Percentiles rank a stretch among this genome's conserved stretches.
Conservation (phyloP, 768 basidiomycete genomes). For the Tulasnella sp. region DNA sequence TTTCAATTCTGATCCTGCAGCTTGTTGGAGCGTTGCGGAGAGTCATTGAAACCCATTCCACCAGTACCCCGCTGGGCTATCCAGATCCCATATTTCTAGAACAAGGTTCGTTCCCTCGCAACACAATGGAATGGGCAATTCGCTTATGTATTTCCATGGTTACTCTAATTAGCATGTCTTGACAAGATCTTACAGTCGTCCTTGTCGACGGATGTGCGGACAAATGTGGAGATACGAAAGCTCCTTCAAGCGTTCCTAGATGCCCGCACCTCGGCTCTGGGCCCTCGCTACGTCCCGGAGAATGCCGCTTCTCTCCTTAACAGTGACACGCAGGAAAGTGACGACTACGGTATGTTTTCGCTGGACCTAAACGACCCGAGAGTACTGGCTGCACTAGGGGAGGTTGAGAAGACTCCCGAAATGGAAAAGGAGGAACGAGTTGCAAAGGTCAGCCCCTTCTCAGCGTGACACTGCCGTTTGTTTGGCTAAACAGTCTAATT, state of each 20-base stretch:
- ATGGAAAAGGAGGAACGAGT: constrained; percentile 47
- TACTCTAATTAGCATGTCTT: constrained; percentile 52
- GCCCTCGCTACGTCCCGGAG: constrained; percentile 38
- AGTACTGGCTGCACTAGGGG: constrained; percentile 50
- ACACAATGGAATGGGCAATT: not conserved
- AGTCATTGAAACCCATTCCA: constrained; percentile 45
- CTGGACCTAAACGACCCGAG: constrained; percentile 61
- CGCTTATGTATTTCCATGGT: constrained; percentile 11
- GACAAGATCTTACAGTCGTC: constrained; percentile 47
- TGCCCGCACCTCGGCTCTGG: constrained; percentile 43
- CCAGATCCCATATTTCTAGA: constrained; percentile 61
- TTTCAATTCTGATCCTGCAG: constrained; percentile 44
- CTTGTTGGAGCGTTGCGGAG: constrained; percentile 53
- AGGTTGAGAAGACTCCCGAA: constrained; percentile 28
- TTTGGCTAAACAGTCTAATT: constrained; percentile 20
- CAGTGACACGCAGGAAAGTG: constrained; percentile 54
- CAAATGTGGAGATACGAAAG: constrained; percentile 52
- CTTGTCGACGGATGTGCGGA: constrained; percentile 45
- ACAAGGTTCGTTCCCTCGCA: constrained; percentile 43
- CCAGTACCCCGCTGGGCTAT: constrained; percentile 42
- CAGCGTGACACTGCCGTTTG: not conserved
- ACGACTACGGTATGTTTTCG: constrained; percentile 60
- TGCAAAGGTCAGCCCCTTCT: constrained; percentile 44
- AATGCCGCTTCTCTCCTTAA: constrained; percentile 30
- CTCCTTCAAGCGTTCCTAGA: constrained; percentile 61